Evolutionary conservation across 495 filamentous ascomycete species (phyloP).

Genomic region (Schizothecium vesticola): DNA sequence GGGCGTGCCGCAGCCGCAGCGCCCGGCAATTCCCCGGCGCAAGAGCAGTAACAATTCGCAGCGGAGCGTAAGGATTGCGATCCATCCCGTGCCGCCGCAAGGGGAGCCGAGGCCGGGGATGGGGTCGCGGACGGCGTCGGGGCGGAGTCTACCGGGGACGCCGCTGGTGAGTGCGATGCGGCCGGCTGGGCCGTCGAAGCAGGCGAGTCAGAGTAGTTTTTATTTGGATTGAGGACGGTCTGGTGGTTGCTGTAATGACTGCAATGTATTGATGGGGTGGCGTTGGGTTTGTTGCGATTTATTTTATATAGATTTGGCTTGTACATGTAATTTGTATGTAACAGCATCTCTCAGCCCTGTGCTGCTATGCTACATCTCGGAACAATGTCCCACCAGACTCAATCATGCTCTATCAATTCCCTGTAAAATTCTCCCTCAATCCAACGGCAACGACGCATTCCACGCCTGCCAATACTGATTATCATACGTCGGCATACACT

Average conservation of each 20-base stretch:
- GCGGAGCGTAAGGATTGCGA: background rate
- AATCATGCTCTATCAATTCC: too few species aligned
- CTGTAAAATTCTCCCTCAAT: background rate
- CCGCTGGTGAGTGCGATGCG: background rate
- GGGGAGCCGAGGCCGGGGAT: background rate
- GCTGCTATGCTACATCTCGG: too few species aligned
- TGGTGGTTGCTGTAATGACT: too few species aligned
- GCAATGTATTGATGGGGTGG: too few species aligned
- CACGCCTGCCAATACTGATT: constrained; percentile 23
- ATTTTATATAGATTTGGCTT: too few species aligned
- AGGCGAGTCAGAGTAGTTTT: background rate
- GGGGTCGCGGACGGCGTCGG: background rate
- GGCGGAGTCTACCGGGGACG: background rate
- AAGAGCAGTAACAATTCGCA: background rate
- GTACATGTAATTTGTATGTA: too few species aligned
- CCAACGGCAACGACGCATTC: constrained; percentile 15
- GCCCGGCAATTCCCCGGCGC: background rate
- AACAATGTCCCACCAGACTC: too few species aligned
- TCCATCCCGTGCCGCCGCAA: background rate
- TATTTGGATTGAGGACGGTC: background rate
- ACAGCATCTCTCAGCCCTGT: too few species aligned
- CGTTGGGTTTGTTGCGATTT: too few species aligned
- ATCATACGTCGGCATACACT: constrained; percentile 19
- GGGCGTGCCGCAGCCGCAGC: background rate
- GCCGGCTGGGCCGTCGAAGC: background rate